Percentiles rank a stretch among this genome's conserved stretches.
phyloP scores from a whole-genome alignment of 495 filamentous ascomycete genomes.

The Clohesyomyces aquaticus region DNA sequence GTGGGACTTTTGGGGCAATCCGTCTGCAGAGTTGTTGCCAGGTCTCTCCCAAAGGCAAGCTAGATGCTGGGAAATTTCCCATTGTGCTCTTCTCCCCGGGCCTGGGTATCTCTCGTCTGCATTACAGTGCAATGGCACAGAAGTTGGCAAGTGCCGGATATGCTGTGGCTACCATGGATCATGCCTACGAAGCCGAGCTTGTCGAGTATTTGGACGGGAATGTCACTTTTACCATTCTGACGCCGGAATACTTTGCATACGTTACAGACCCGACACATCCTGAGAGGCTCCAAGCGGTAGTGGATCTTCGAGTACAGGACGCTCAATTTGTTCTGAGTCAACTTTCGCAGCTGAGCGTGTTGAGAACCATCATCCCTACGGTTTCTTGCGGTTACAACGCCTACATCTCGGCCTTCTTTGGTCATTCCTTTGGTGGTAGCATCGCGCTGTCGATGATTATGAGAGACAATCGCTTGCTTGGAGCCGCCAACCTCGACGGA shows the following conservation, averaged over 20 bases:
- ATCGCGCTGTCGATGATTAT: slow-evolving; percentile 51
- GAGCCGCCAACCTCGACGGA: slow-evolving; percentile 57
- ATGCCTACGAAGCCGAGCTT: slow-evolving; percentile 54
- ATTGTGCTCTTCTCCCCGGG: slow-evolving; percentile 35
- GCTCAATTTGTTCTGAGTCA: slow-evolving; percentile 26
- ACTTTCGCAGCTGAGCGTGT: slow-evolving; percentile 5
- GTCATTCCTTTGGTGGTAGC: slow-evolving; percentile 62
- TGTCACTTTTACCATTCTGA: too few relatives aligned
- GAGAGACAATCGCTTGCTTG: slow-evolving; percentile 50
- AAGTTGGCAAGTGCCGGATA: slow-evolving; percentile 28
- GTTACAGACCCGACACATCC: slow-evolving; percentile 47
- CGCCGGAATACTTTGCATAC: slow-evolving; percentile 17
- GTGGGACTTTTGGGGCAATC: slow-evolving; percentile 21
- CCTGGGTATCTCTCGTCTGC: background rate
- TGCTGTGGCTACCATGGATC: slow-evolving; percentile 53
- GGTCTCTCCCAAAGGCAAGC: background rate
- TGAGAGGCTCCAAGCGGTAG: slow-evolving; percentile 33
- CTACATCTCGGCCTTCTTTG: slow-evolving; percentile 30
- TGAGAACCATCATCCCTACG: slow-evolving; percentile 21
- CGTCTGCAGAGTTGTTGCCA: slow-evolving; percentile 14
- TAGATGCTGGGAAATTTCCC: background rate
- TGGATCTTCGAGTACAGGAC: slow-evolving; percentile 19
- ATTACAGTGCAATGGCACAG: slow-evolving; percentile 29
- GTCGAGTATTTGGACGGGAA: slow-evolving; percentile 57
- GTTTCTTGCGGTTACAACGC: slow-evolving; percentile 21